A percentile compares a stretch with the other conserved stretches of the same genome.
Conservation (phyloP, 495 filamentous ascomycete genomes). For the Opeltia flavorubescens region DNA sequence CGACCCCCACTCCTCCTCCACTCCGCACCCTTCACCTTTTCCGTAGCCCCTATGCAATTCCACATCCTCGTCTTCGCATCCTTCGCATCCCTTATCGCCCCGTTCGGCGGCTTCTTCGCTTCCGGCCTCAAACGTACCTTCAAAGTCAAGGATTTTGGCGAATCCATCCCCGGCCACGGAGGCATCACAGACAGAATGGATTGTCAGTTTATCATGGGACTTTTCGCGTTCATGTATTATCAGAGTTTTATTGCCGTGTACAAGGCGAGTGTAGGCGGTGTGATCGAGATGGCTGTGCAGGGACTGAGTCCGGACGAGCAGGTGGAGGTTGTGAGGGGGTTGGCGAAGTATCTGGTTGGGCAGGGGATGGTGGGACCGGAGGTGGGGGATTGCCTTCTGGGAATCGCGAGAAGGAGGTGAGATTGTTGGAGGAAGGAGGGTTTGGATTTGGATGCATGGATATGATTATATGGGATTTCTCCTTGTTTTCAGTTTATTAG, state of each 20-base stretch:
- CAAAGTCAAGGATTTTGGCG: conserved; percentile 99
- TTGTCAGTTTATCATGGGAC: conserved; percentile 99
- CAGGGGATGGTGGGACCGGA: conserved; percentile 56
- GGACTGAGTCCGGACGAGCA: conserved; percentile 75
- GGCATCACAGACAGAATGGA: conserved; percentile 99
- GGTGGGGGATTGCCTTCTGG: conserved; percentile 25
- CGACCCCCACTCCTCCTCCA: conserved; percentile 45
- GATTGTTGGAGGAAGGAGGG: neutral
- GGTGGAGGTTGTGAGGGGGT: conserved; percentile 68
- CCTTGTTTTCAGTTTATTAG: neutral
- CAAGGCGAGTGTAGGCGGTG: conserved; percentile 63
- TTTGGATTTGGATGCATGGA: neutral
- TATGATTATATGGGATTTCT: neutral
- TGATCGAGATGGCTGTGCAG: conserved; percentile 80
- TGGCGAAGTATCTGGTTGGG: conserved; percentile 76
- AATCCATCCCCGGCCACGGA: conserved; percentile 93
- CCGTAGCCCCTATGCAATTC: conserved; percentile 83
- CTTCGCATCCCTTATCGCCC: conserved; percentile 93
- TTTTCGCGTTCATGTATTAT: conserved; percentile 97
- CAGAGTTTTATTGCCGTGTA: conserved; percentile 90
- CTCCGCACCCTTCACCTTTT: conserved; percentile 30
- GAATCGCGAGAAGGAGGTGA: conserved; percentile 3
- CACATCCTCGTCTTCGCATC: conserved; percentile 83
- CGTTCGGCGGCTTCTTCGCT: conserved; percentile 97
- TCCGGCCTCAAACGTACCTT: conserved; percentile 96